Conservation (phyloP, 768 basidiomycete species). For the Xerocomellus amylosporus region DNA sequence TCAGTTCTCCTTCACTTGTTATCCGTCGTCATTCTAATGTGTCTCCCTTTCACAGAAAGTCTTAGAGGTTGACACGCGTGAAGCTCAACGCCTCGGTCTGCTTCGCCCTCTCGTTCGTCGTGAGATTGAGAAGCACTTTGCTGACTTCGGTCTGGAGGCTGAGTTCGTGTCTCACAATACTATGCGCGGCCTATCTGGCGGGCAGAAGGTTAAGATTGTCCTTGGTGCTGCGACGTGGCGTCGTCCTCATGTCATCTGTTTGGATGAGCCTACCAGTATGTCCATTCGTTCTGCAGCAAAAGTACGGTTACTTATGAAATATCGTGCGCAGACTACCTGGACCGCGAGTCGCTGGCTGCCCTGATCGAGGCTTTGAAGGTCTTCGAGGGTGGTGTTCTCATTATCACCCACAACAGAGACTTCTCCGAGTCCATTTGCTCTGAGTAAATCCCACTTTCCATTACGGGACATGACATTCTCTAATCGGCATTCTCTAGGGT, state of each 20-base stretch:
- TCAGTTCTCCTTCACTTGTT: conserved; percentile 21
- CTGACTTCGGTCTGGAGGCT: conserved; percentile 97
- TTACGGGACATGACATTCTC: neutral
- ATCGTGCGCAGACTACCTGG: conserved; percentile 78
- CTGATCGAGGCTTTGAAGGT: conserved; percentile 97
- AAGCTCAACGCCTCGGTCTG: conserved; percentile 94
- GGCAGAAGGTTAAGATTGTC: conserved; percentile 99
- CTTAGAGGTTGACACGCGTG: conserved; percentile 94
- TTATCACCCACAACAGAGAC: conserved; percentile 98
- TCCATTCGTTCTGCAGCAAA: conserved; percentile 5
- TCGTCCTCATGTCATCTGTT: conserved; percentile 93
- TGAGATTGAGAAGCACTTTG: conserved; percentile 99
- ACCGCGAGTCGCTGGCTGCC: conserved; percentile 98
- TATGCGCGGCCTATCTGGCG: conserved; percentile 98
- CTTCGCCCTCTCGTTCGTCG: conserved; percentile 95
- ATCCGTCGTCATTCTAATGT: neutral
- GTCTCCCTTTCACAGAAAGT: conserved; percentile 62
- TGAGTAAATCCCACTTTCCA: conserved; percentile 45
- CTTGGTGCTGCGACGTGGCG: conserved; percentile 99
- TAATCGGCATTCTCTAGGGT: conserved; percentile 44
- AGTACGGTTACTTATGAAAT: neutral
- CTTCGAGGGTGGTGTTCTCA: conserved; percentile 97
- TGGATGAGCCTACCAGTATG: conserved; percentile 94
- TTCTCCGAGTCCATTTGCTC: conserved; percentile 98
- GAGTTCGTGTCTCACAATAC: conserved; percentile 99